Percentiles rank a stretch among this genome's conserved stretches.
Evolutionary conservation across 1,284 basidiomycete genomes (phyloP).

Genomic region (Marasmius oreades): DNA sequence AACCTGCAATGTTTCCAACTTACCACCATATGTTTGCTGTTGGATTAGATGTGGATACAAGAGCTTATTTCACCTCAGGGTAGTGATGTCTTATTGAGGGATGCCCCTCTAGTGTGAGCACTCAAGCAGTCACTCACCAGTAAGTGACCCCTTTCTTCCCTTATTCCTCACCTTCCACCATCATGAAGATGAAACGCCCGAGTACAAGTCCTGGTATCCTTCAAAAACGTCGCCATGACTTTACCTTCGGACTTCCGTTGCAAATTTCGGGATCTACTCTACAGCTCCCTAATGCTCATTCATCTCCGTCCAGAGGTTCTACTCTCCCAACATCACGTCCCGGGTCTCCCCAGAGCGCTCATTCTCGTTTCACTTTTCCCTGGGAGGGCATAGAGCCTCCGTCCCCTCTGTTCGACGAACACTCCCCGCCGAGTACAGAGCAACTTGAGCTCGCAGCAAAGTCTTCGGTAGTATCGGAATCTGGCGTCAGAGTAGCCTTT

Average conservation of each 20-base stretch:
- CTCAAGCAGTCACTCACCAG: neutral
- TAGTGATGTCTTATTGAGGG: too few species aligned
- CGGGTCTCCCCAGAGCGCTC: neutral
- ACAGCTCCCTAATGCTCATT: neutral
- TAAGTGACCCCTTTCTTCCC: neutral
- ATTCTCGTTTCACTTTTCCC: neutral
- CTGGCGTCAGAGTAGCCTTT: neutral
- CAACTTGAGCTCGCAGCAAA: neutral
- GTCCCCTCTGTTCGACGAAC: neutral
- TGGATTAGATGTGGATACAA: too few species aligned
- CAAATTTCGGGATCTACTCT: neutral
- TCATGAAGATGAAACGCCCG: neutral
- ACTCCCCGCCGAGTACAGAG: neutral
- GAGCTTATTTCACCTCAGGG: too few species aligned
- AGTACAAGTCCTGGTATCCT: neutral
- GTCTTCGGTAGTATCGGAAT: neutral
- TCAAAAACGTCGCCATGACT: neutral
- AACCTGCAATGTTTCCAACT: too few species aligned
- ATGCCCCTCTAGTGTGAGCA: too few species aligned
- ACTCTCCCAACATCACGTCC: neutral
- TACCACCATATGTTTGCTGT: too few species aligned
- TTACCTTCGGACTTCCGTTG: neutral
- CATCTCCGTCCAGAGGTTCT: neutral
- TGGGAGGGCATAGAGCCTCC: neutral
- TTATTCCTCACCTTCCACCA: neutral